phyloP scores from a whole-genome alignment of 1,139 yeast species.

The Candida pseudocylindracea region DNA sequence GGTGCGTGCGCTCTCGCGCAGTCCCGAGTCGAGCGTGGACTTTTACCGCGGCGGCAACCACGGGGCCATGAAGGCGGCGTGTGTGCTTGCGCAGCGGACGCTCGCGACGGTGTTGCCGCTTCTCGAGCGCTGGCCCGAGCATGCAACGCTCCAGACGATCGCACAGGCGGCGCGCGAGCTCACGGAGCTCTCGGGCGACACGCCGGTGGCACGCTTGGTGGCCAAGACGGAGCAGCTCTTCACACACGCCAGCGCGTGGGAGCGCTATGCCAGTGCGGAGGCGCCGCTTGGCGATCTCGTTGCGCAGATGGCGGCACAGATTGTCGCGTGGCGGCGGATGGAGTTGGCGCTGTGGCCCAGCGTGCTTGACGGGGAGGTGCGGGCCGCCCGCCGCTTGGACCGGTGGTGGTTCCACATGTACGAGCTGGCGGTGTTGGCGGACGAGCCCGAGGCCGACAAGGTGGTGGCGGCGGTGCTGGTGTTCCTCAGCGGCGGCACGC shows the following conservation, averaged over 20 bases:
- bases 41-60: constrained; percentile 46
- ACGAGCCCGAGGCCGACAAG: constrained; percentile 10
- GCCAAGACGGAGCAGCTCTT: constrained; percentile 77
- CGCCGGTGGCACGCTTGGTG: constrained; percentile 59
- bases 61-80: constrained; percentile 11
- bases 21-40: constrained; percentile 8
- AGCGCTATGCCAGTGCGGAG: constrained; percentile 67
- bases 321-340: constrained; percentile 77
- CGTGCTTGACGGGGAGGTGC: constrained; percentile 49
- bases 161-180: constrained; percentile 47
- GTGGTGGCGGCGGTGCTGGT: constrained; percentile 52
- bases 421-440: constrained; percentile 44
- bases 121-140: constrained; percentile 78
- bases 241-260: constrained; percentile 77
- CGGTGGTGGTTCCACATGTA: constrained; percentile 86
- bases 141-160: constrained; percentile 63
- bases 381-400: constrained; percentile 30
- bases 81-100: neutral
- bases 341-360: constrained; percentile 78
- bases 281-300: constrained; percentile 35
- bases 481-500: constrained; percentile 53
- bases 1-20: neutral
- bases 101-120: constrained; percentile 5
- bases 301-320: constrained; percentile 38
- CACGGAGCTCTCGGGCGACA: constrained; percentile 31